Conservation (phyloP, 2,329 filamentous ascomycete genomes). For the Elsinoe necatrix region DNA sequence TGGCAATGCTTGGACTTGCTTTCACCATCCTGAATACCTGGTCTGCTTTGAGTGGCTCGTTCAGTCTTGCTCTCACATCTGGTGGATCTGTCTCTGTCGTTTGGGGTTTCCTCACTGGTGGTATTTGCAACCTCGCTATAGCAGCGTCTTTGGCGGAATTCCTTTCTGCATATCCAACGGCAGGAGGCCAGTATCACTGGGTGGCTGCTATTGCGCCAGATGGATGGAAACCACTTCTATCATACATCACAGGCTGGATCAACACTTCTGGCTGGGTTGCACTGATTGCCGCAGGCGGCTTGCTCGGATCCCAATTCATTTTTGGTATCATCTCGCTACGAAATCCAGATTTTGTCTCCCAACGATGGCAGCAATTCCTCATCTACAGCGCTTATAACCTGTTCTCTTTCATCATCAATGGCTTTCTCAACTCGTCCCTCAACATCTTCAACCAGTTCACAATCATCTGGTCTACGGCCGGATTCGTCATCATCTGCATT, state of each 20-base stretch:
- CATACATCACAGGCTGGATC: conserved; percentile 66
- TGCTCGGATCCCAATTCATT: conserved; percentile 60
- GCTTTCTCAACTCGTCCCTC: conserved; percentile 53
- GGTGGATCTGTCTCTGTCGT: conserved; percentile 64
- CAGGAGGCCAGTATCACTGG: conserved; percentile 54
- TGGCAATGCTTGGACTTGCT: conserved; percentile 54
- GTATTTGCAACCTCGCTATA: conserved; percentile 61
- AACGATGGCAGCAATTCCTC: conserved; percentile 64
- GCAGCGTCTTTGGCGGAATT: conserved; percentile 62
- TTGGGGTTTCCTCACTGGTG: conserved; percentile 54
- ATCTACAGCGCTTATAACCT: conserved; percentile 60
- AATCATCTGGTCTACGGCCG: conserved; percentile 61
- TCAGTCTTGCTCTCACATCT: conserved; percentile 56
- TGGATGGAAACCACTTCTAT: conserved; percentile 52
- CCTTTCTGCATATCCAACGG: conserved; percentile 48
- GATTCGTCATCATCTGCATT: conserved; percentile 62
- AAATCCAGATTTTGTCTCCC: conserved; percentile 47
- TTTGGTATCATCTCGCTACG: conserved; percentile 56
- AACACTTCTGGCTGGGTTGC: conserved; percentile 65
- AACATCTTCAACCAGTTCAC: conserved; percentile 60
- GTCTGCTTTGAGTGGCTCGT: conserved; percentile 52
- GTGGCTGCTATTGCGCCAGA: conserved; percentile 57
- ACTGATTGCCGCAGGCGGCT: conserved; percentile 58
- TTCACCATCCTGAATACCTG: conserved; percentile 58
- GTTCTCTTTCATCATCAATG: conserved; percentile 55